A percentile compares a stretch with the other conserved stretches of the same genome.
phyloP scores from a whole-genome alignment of 352 stramenopile species.

The Phytophthora kernoviae region DNA sequence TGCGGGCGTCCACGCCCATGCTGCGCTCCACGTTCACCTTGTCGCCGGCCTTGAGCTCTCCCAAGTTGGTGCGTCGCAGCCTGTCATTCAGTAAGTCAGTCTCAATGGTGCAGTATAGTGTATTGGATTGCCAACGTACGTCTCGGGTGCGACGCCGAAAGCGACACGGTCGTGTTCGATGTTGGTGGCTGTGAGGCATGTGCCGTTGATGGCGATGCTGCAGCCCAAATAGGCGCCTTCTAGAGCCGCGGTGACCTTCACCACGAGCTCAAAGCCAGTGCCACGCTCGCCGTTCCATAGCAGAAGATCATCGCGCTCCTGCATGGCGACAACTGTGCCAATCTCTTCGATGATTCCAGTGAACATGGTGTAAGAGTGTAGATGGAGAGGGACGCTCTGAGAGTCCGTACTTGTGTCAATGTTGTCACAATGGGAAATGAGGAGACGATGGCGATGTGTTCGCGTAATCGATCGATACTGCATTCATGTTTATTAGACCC shows the following conservation, averaged over 20 bases:
- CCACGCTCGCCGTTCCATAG: constrained; percentile 96
- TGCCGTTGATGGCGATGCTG: constrained; percentile 97
- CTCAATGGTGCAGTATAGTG: background rate
- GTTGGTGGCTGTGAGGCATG: constrained; percentile 96
- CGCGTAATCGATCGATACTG: background rate
- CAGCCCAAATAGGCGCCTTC: constrained; percentile 91
- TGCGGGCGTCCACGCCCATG: constrained; percentile 89
- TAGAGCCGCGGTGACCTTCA: constrained; percentile 79
- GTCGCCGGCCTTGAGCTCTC: constrained; percentile 77
- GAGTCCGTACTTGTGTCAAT: background rate
- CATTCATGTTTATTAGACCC: background rate
- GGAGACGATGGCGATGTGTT: background rate
- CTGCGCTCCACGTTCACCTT: constrained; percentile 95
- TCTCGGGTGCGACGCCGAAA: constrained; percentile 96
- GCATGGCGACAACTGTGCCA: constrained; percentile 92
- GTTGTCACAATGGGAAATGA: constrained; percentile 20
- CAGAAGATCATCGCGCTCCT: constrained; percentile 90
- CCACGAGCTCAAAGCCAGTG: constrained; percentile 89
- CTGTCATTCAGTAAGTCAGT: constrained; percentile 17
- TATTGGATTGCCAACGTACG: constrained; percentile 33
- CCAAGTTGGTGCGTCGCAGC: constrained; percentile 92
- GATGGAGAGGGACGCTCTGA: background rate
- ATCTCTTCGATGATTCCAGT: constrained; percentile 99
- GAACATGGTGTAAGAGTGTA: constrained; percentile 82
- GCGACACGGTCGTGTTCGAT: constrained; percentile 89